Base-by-base conservation (phyloP, 2,329 filamentous ascomycete genomes). In the Lithohypha guttulata region DNA sequence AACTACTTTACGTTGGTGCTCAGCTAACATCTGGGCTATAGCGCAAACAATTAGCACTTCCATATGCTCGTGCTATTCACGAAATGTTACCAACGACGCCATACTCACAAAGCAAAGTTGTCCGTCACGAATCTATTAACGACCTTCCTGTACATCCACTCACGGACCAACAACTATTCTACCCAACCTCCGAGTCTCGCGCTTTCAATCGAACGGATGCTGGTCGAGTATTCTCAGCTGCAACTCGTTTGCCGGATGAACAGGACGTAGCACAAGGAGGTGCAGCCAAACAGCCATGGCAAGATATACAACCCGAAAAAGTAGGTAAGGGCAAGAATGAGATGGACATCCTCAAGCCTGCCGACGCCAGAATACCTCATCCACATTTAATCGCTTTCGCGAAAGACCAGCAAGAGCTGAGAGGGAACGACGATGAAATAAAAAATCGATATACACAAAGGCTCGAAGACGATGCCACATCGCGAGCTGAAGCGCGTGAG, bases 81-180 rank as follows among this genome's bases (percentile, higher is more conserved):
- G 63, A 66, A 22, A 93, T 95, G 86, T 66, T 96, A 4, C 86
- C 85, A 2, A 71, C 70, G 39, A 83, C 76, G n/a, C 63, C 64
- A 3, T 62, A 69, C 44, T 53, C 56, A 31, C 45, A 57, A 19
- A 41, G 52, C 18, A 59, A 59, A 6, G 47, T 53, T 2, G 42
- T 39, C 14, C 54, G 57, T 6, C 75, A 79, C 53, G 76, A 80
- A 57, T 63, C 70, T 17, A 77, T 79, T 54, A 79, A 79, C 52
- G 76, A 79, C 51, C 66, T 80, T 22, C 70, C 71, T 14, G 57
- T 78, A 55, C 73, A 78, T 54, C 64, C 70, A 2, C 60, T 70
- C 44, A 67, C 68, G 39, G 55, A 67, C 50, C 55, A 69, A 51
- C 63, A 74, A 64, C 59, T 79, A 38, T 80, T 79, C 59, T 71